These are phyloP conservation scores for Nemania sp. DNA, from an alignment of 2,329 filamentous ascomycete species.

Conservation along the genomic window DNA sequence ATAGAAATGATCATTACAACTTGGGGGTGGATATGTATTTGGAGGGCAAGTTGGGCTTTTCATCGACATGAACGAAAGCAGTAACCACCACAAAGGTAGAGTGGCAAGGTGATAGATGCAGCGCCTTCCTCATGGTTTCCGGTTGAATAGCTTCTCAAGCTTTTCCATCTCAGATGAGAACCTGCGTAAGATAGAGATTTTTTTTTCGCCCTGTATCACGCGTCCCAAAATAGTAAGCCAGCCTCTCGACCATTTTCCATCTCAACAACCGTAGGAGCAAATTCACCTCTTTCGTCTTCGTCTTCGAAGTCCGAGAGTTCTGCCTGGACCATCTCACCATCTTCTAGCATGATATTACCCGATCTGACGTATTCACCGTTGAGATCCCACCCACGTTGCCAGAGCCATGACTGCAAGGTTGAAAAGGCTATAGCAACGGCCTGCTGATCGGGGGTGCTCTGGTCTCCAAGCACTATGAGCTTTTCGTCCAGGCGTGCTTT, in stretches of 20 bases:
- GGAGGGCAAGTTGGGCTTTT: no score
- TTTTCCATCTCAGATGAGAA: no score
- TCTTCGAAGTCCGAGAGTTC: constrained; percentile 55
- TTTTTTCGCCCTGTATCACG: constrained; percentile 5
- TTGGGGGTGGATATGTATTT: no score
- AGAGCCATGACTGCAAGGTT: constrained; percentile 52
- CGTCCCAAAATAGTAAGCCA: constrained; percentile 54
- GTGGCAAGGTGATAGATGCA: no score
- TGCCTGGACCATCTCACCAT: constrained; percentile 53
- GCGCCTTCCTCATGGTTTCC: no score
- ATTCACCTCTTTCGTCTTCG: constrained; percentile 59
- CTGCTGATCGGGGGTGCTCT: constrained; percentile 45
- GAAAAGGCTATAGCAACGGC: constrained; percentile 53
- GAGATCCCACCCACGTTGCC: constrained; percentile 59
- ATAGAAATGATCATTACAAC: no score
- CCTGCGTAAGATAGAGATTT: no score
- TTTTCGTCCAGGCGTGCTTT: constrained; percentile 56
- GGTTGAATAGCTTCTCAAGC: no score
- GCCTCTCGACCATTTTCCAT: constrained; percentile 56
- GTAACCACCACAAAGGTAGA: no score
- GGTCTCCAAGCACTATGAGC: constrained; percentile 42
- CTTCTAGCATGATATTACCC: constrained; percentile 55
- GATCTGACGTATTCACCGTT: constrained; percentile 52
- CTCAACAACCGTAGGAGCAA: constrained; percentile 56
- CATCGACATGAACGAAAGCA: no score